These are phyloP conservation scores for Plasmodium ovale DNA, from an alignment of 169 alveolate genomes.

Conservation along the genomic window DNA sequence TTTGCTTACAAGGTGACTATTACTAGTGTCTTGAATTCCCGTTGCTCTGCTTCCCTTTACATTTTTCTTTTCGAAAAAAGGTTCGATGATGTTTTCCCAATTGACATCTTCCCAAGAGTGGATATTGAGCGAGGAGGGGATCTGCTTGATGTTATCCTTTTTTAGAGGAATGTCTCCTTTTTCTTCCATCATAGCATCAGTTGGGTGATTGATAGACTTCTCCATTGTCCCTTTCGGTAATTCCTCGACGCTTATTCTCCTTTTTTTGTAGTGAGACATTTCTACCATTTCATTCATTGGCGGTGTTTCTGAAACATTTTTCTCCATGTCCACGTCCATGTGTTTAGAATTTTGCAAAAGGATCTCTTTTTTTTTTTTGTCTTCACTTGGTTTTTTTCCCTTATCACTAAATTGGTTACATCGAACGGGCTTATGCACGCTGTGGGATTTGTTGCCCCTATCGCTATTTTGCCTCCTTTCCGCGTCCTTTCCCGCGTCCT, in stretches of 20 bases:
- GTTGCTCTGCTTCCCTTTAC: neutral
- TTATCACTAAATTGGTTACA: neutral
- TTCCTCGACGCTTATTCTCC: slow-evolving; percentile 1
- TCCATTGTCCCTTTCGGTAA: too few relatives aligned
- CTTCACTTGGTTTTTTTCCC: neutral
- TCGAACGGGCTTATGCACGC: neutral
- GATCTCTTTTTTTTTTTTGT: neutral
- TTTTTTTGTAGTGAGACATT: slow-evolving; percentile 11
- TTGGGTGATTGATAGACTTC: too few relatives aligned
- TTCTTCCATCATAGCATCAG: too few relatives aligned
- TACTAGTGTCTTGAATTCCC: neutral
- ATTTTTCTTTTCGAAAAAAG: neutral
- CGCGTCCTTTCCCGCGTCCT: neutral
- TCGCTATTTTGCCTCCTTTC: neutral
- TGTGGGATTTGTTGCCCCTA: neutral
- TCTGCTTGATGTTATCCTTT: too few relatives aligned
- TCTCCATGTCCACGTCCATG: neutral
- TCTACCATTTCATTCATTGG: slow-evolving; percentile 12
- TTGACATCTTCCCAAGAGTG: neutral
- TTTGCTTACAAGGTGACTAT: neutral
- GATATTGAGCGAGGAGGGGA: too few relatives aligned
- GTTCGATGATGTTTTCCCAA: neutral
- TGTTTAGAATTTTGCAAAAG: too few relatives aligned
- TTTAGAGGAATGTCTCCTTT: too few relatives aligned
- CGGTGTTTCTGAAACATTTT: neutral